Base-by-base conservation (phyloP, 2,329 filamentous ascomycete species). In the Fusarium humuli region DNA sequence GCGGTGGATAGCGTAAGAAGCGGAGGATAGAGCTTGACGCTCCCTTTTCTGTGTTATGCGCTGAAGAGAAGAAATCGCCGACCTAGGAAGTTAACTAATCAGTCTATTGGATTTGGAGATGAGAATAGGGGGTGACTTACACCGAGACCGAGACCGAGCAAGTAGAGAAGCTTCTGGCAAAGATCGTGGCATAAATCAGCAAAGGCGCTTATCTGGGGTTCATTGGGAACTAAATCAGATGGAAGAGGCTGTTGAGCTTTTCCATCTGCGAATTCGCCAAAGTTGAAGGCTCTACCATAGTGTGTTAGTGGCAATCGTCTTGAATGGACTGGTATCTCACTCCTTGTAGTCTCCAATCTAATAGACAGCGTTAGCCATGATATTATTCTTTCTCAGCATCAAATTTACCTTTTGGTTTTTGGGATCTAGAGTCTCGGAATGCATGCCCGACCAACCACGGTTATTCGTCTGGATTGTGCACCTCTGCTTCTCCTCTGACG, bases 311-410 rank as follows among this genome's bases (percentile, higher is more conserved):
- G 12, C 20, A 40, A n/a, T 25, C 10, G 29, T 22, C 9, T 3
- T 27, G 7, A 7, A 42, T 37, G 45, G 13, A 34, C 49, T 14
- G 34, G 20, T 23, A 27, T 29, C 82, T 75, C 81, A 94, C 93
- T 97, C 93, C 85, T 97, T 97, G 74, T 93, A 94, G 77, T 97
- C 94, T 18, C 93, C 93, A 32, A 90, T 85, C 90, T 94, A 7
- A 7, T 32, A 6, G 14, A 64, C 6, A 40, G 6, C n/a, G 20
- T 66, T 25, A 66, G 62, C 25, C 27, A 22, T 7, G 9, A 23
- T 18, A 4, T 6, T 22, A 7, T 23, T 6, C 6, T 20, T 25
- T 29, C 30, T 25, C 3, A 11, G 46, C 18, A 9, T 13, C 25
- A 23, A 11, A 78, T 81, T 75, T 84, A 92, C 92, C 79, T 90